phyloP scores from a whole-genome alignment of 768 basidiomycete genomes.

The Psilocybe azurescens region DNA sequence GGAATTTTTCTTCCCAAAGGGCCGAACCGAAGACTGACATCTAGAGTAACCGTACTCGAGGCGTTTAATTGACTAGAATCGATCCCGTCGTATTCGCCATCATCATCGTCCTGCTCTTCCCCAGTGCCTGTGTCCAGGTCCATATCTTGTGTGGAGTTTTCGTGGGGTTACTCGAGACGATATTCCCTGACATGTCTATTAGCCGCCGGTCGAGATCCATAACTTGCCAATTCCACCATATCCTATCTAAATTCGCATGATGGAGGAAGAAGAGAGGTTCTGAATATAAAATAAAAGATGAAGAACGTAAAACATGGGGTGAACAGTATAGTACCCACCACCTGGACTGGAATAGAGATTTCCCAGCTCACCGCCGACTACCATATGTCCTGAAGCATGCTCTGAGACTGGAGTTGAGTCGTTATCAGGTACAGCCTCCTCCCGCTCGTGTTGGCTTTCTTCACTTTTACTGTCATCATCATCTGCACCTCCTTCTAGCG shows the following conservation, averaged over 20 bases:
- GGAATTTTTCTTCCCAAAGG: conserved; percentile 28
- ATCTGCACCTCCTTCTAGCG: not conserved
- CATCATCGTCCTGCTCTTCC: conserved; percentile 6
- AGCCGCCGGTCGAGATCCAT: conserved; percentile 28
- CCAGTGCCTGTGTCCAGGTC: conserved; percentile 3
- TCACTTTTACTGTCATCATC: too few species aligned
- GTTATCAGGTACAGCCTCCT: too few species aligned
- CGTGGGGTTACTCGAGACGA: conserved; percentile 14
- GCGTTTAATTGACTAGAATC: conserved; percentile 22
- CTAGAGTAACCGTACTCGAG: conserved; percentile 35
- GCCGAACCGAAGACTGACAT: conserved; percentile 31
- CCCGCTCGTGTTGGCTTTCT: too few species aligned
- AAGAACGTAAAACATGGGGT: not conserved
- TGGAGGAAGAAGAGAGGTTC: conserved; percentile 47
- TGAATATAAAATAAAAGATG: conserved; percentile 11
- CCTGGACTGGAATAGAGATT: conserved; percentile 44
- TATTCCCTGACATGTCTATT: conserved; percentile 38
- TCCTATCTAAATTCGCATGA: conserved; percentile 43
- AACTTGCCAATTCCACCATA: conserved; percentile 46
- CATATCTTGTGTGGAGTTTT: conserved; percentile 8
- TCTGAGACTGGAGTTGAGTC: conserved; percentile 23
- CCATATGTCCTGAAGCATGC: conserved; percentile 42
- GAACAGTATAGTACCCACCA: conserved; percentile 28
- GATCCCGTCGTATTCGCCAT: not conserved
- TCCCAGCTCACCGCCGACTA: conserved; percentile 37